These are phyloP conservation scores for Geotrichum histeridarum DNA, from an alignment of 1,139 yeast genomes.

Conservation along the genomic window DNA sequence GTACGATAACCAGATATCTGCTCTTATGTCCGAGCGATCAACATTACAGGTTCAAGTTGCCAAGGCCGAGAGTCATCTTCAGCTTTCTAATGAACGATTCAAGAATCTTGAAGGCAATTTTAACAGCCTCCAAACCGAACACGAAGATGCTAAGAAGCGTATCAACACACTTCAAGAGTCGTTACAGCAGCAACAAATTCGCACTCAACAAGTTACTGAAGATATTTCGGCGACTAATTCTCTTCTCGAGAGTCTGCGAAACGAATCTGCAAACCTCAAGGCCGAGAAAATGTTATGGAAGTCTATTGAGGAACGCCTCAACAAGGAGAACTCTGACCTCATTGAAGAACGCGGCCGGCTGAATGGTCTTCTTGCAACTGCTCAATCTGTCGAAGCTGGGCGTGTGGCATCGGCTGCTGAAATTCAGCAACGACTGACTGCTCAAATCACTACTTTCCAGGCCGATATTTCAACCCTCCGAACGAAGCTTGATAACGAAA, in stretches of 20 bases:
- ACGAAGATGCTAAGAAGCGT: conserved; percentile 42
- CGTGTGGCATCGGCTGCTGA: conserved; percentile 53
- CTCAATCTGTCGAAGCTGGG: conserved; percentile 55
- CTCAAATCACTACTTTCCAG: conserved; percentile 52
- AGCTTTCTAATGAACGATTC: conserved; percentile 46
- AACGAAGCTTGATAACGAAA: conserved; percentile 48
- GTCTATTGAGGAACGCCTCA: conserved; percentile 49
- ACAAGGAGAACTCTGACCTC: conserved; percentile 51
- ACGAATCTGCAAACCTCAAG: conserved; percentile 47
- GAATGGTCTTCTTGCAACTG: conserved; percentile 54
- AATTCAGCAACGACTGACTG: conserved; percentile 47
- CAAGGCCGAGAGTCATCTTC: conserved; percentile 44
- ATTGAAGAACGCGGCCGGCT: conserved; percentile 57
- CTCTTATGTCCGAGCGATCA: conserved; percentile 47
- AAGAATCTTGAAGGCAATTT: conserved; percentile 37
- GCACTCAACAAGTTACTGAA: conserved; percentile 54
- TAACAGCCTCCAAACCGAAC: conserved; percentile 43
- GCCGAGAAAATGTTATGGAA: conserved; percentile 54
- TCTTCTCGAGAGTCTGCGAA: conserved; percentile 34
- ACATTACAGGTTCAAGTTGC: conserved; percentile 46
- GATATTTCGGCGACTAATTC: conserved; percentile 47
- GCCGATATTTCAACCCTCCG: conserved; percentile 43
- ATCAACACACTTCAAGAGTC: conserved; percentile 51
- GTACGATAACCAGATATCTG: conserved; percentile 41
- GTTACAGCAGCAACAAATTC: conserved; percentile 50